Percentiles rank a stretch among this genome's conserved stretches.
phyloP scores from a whole-genome alignment of 2,329 filamentous ascomycete genomes.

The Chalaropsis ovoidea region DNA sequence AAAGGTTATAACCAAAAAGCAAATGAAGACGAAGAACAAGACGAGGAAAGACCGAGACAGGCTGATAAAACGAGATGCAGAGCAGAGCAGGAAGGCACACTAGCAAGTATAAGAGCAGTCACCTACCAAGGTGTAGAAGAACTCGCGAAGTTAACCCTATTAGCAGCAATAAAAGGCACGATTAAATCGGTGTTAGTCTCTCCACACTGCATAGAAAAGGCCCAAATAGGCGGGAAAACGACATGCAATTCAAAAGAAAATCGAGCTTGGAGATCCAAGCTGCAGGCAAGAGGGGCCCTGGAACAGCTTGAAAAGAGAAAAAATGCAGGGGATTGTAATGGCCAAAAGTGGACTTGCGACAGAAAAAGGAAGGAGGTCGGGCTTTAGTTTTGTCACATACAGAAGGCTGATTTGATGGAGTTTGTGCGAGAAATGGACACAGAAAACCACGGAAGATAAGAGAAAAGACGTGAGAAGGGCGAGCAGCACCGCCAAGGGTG shows the following conservation, averaged over 20 bases:
- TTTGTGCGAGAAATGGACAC: background rate
- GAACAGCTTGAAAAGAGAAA: slow-evolving; percentile 3
- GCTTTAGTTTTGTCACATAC: slow-evolving; percentile 25
- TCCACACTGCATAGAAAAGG: background rate
- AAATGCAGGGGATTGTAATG: slow-evolving; percentile 10
- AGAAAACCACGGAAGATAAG: background rate
- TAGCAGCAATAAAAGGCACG: background rate
- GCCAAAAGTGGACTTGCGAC: slow-evolving; percentile 12
- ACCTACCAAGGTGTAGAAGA: background rate
- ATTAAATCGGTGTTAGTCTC: slow-evolving; percentile 7
- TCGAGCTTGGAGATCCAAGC: slow-evolving; percentile 11
- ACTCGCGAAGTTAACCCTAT: background rate
- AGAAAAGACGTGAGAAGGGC: too few relatives aligned
- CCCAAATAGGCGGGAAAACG: slow-evolving; percentile 6
- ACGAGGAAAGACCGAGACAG: slow-evolving; percentile 12
- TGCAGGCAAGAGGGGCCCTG: slow-evolving; percentile 9
- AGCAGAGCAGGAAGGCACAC: slow-evolving; percentile 1
- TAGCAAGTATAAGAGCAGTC: background rate
- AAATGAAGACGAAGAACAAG: background rate
- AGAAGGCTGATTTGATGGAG: slow-evolving; percentile 6
- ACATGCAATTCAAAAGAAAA: background rate
- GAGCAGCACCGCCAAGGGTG: background rate
- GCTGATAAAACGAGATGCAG: background rate
- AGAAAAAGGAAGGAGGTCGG: slow-evolving; percentile 24
- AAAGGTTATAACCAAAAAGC: slow-evolving; percentile 1